Percentiles rank a stretch among this genome's conserved stretches.
Conservation (phyloP, 2,329 filamentous ascomycete species). For the Pleomassaria siparia region DNA sequence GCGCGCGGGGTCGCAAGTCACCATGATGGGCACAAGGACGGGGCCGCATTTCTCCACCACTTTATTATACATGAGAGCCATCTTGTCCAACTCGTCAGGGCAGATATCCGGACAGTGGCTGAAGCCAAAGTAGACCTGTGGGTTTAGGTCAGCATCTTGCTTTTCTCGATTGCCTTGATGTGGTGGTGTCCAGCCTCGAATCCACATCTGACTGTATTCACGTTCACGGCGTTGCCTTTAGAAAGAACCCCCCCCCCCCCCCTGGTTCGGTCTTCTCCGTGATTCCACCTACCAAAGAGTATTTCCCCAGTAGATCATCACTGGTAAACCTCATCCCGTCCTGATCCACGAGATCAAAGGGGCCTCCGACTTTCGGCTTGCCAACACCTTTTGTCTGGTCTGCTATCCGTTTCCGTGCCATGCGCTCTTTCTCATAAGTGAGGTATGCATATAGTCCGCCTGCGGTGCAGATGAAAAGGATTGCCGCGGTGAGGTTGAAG, state of each 20-base stretch:
- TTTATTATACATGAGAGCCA: constrained; percentile 89
- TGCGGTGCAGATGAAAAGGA: constrained; percentile 81
- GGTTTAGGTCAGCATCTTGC: neutral
- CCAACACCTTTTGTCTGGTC: constrained; percentile 93
- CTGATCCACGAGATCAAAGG: constrained; percentile 80
- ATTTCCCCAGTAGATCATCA: constrained; percentile 82
- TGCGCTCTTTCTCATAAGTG: constrained; percentile 85
- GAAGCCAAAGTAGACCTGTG: constrained; percentile 94
- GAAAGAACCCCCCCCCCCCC: no score
- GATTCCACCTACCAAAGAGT: constrained; percentile 67
- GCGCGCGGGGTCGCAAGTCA: constrained; percentile 91
- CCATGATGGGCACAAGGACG: constrained; percentile 77
- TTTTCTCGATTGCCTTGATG: neutral
- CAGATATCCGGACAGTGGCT: constrained; percentile 98
- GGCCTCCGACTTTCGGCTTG: constrained; percentile 86
- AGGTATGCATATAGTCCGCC: constrained; percentile 85
- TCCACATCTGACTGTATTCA: neutral
- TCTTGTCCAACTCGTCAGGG: constrained; percentile 98
- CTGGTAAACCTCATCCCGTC: constrained; percentile 76
- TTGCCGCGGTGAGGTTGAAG: constrained; percentile 88
- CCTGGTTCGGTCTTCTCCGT: no score
- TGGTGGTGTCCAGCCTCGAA: neutral
- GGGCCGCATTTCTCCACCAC: constrained; percentile 53
- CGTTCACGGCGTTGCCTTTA: neutral
- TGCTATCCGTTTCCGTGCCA: constrained; percentile 85